phyloP scores from a whole-genome alignment of 805 yeast species.

The Komagataella mondaviorum region DNA sequence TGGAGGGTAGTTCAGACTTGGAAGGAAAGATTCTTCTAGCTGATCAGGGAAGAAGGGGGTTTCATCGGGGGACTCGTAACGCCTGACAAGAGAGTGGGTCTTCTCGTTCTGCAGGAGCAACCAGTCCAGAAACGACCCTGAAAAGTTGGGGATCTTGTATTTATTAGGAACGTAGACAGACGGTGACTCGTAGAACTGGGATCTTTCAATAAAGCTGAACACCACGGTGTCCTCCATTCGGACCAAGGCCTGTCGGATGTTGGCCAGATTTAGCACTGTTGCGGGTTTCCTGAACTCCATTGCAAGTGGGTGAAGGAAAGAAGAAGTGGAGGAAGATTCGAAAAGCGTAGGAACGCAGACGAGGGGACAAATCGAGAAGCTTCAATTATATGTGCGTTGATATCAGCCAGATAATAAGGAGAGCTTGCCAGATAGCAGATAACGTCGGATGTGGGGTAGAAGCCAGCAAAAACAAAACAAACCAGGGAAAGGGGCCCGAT shows the following conservation, averaged over 20 bases:
- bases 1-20: conserved; percentile 66
- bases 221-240: conserved; percentile 96
- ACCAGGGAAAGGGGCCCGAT: not conserved
- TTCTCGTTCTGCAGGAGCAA: conserved; percentile 62
- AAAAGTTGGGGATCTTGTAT: conserved; percentile 47
- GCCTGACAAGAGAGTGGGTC: conserved; percentile 65
- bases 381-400: not conserved
- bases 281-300: conserved; percentile 85
- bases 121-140: conserved; percentile 83
- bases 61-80: conserved; percentile 94
- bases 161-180: conserved; percentile 54
- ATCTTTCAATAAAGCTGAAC: conserved; percentile 83
- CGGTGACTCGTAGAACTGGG: conserved; percentile 70
- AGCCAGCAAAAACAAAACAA: not conserved
- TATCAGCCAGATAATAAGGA: not conserved
- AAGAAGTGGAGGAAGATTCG: not conserved
- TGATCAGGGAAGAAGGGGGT: conserved; percentile 72
- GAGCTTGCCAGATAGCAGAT: not conserved
- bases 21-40: conserved; percentile 56
- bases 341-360: not conserved
- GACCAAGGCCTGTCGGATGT: conserved; percentile 74
- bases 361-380: not conserved
- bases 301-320: not conserved
- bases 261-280: conserved; percentile 64
- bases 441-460: not conserved